A percentile compares a stretch with the other conserved stretches of the same genome.
phyloP scores from a whole-genome alignment of 192 early-diverging fungal species.

The Oehlia diaphana region DNA sequence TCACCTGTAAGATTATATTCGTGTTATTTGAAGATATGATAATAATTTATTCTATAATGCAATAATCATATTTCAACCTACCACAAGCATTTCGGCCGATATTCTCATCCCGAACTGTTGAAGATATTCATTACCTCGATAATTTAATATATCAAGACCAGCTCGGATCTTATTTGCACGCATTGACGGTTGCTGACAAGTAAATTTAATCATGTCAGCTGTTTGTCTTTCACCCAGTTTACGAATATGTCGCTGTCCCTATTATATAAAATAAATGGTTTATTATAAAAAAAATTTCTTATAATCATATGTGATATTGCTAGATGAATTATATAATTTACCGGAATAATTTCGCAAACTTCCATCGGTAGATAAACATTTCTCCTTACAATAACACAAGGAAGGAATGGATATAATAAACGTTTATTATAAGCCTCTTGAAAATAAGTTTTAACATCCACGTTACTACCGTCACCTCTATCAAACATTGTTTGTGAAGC shows the following conservation, averaged over 20 bases:
- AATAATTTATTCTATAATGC: slow-evolving; percentile 26
- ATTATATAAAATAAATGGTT: slow-evolving; percentile 18
- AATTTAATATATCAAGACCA: slow-evolving; percentile 63
- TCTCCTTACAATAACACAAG: slow-evolving; percentile 75
- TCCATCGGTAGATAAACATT: slow-evolving; percentile 84
- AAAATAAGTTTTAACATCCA: slow-evolving; percentile 78
- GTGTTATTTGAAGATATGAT: slow-evolving; percentile 5
- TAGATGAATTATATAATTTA: neutral
- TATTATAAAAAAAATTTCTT: neutral
- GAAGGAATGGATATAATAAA: slow-evolving; percentile 63
- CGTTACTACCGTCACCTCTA: slow-evolving; percentile 45
- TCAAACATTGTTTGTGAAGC: slow-evolving; percentile 73
- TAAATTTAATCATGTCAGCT: slow-evolving; percentile 93
- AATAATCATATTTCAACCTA: slow-evolving; percentile 29
- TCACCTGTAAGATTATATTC: neutral
- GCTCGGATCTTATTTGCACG: slow-evolving; percentile 80
- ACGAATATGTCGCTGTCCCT: slow-evolving; percentile 79
- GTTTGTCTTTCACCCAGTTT: slow-evolving; percentile 87
- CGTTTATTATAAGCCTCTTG: slow-evolving; percentile 44
- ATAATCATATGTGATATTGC: neutral
- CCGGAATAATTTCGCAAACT: slow-evolving; percentile 73
- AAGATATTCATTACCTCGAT: slow-evolving; percentile 70
- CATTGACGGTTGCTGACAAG: slow-evolving; percentile 77
- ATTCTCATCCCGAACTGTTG: slow-evolving; percentile 73
- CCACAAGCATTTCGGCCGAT: slow-evolving; percentile 61